phyloP scores from a whole-genome alignment of 257 asterid species.

The Craterostigma plantagineum region DNA sequence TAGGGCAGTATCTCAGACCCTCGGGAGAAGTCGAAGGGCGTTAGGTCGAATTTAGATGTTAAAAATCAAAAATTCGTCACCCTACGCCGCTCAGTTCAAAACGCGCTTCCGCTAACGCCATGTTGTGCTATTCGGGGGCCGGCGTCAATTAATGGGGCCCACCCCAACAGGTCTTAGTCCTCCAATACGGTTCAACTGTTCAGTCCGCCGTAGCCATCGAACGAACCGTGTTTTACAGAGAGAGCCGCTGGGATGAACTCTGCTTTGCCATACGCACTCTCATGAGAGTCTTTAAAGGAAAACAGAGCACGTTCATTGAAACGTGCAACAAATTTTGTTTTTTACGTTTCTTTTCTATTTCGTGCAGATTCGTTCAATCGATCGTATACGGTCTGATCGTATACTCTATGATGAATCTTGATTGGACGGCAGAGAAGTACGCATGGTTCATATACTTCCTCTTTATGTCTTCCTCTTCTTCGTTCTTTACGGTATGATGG shows the following conservation, averaged over 20 bases:
- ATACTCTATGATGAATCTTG: conserved; percentile 31
- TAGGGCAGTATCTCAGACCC: no score
- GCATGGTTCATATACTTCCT: conserved; percentile 27
- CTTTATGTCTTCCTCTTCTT: conserved; percentile 22
- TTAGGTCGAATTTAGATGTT: no score
- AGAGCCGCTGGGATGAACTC: conserved; percentile 55
- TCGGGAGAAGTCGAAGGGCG: no score
- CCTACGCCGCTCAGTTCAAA: no score
- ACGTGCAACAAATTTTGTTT: background rate
- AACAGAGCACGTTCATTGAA: no score
- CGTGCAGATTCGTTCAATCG: conserved; percentile 26
- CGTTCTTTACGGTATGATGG: conserved; percentile 51
- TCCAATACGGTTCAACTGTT: conserved; percentile 14
- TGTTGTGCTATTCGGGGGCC: no score
- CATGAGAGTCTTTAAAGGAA: conserved; percentile 14
- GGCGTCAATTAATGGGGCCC: no score
- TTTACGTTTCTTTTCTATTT: background rate
- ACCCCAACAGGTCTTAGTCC: no score
- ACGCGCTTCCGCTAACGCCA: no score
- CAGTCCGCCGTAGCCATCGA: conserved; percentile 30
- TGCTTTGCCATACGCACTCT: conserved; percentile 35
- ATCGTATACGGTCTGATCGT: conserved; percentile 15
- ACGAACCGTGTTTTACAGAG: conserved; percentile 35
- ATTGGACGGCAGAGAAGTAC: conserved; percentile 28
- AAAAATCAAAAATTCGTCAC: no score